phyloP scores from a whole-genome alignment of 2,329 filamentous ascomycete species.

The Cadophora sp. region DNA sequence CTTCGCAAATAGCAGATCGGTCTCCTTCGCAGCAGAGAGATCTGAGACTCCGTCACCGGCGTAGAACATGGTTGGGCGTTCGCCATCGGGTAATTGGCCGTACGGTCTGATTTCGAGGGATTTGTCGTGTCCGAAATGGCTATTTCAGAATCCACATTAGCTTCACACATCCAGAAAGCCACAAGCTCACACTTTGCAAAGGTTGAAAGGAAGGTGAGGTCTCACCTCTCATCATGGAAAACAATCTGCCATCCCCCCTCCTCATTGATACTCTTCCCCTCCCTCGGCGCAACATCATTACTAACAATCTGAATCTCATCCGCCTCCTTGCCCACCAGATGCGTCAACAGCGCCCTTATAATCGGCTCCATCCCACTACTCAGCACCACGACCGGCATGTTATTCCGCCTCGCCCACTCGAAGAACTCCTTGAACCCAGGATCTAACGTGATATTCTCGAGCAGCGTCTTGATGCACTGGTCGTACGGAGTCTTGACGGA shows the following conservation, averaged over 20 bases:
- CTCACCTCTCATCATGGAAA: slow-evolving; percentile 84
- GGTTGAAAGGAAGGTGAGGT: slow-evolving; percentile 6
- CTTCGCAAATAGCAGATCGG: slow-evolving; percentile 93
- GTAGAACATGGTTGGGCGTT: slow-evolving; percentile 88
- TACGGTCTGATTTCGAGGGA: slow-evolving; percentile 90
- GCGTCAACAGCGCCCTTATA: slow-evolving; percentile 81
- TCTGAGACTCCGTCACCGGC: slow-evolving; percentile 95
- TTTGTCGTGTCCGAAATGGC: slow-evolving; percentile 93
- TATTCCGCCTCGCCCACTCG: slow-evolving; percentile 78
- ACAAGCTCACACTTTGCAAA: neutral
- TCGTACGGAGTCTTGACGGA: slow-evolving; percentile 81
- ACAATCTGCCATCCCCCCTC: slow-evolving; percentile 86
- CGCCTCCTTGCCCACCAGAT: slow-evolving; percentile 77
- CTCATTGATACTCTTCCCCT: slow-evolving; percentile 78
- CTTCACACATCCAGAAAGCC: neutral
- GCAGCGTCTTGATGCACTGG: slow-evolving; percentile 79
- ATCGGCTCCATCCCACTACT: slow-evolving; percentile 93
- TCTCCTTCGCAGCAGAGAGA: slow-evolving; percentile 89
- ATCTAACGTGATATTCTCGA: slow-evolving; percentile 86
- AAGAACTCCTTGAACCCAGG: slow-evolving; percentile 89
- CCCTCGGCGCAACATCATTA: slow-evolving; percentile 74
- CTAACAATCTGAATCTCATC: slow-evolving; percentile 87
- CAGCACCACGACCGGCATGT: slow-evolving; percentile 90
- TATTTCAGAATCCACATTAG: slow-evolving; percentile 20
- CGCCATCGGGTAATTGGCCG: slow-evolving; percentile 68